Conservation (phyloP, 2,329 filamentous ascomycete species). For the Aspergillus alliaceus region DNA sequence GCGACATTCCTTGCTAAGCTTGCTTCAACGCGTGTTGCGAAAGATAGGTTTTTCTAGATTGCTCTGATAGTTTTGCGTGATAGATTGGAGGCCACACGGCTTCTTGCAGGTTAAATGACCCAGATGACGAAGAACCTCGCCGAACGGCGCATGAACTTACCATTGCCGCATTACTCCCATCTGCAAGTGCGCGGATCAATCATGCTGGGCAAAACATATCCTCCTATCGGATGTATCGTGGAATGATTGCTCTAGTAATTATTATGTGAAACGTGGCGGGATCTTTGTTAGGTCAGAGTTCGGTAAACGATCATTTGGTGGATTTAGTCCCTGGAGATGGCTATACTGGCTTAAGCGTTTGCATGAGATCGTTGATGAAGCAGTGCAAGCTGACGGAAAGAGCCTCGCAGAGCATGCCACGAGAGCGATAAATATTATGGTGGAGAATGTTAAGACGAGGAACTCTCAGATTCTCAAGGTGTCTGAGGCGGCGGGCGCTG, state of each 20-base stretch:
- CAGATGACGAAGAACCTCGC: constrained; percentile 17
- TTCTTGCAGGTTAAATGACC: constrained; percentile 13
- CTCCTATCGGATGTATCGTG: constrained; percentile 21
- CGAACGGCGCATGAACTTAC: neutral
- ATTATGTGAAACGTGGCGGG: constrained; percentile 14
- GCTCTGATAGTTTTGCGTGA: no score
- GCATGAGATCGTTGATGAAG: constrained; percentile 22
- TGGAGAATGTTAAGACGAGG: constrained; percentile 11
- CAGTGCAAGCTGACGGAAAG: constrained; percentile 17
- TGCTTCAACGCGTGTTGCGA: no score
- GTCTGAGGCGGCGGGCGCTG: constrained; percentile 3
- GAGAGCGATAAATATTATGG: constrained; percentile 22
- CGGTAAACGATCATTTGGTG: constrained; percentile 21
- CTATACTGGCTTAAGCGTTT: constrained; percentile 29
- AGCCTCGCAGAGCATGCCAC: constrained; percentile 17
- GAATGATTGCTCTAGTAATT: constrained; percentile 21
- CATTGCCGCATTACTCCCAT: constrained; percentile 18
- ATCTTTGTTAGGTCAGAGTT: constrained; percentile 23
- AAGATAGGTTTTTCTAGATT: no score
- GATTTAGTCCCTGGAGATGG: constrained; percentile 27
- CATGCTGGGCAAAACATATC: constrained; percentile 19
- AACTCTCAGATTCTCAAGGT: constrained; percentile 19
- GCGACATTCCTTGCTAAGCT: no score
- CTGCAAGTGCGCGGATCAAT: constrained; percentile 19
- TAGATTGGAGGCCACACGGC: no score